phyloP scores from a whole-genome alignment of 495 filamentous ascomycete genomes.

The Cercophora sp. region DNA sequence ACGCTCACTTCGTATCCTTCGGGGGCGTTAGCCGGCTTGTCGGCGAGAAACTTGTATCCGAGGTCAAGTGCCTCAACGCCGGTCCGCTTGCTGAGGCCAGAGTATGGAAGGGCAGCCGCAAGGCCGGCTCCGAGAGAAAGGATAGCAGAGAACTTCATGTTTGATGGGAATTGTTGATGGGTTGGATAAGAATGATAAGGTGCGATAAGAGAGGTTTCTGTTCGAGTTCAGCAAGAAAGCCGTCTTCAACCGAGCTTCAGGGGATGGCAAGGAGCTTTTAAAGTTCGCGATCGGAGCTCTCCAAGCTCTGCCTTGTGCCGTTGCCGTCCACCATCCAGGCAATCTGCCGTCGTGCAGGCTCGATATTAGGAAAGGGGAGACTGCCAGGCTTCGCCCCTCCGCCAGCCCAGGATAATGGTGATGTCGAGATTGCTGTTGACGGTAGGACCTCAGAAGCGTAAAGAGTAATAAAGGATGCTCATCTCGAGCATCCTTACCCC shows the following conservation, averaged over 20 bases:
- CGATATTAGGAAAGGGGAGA: slow-evolving; percentile 16
- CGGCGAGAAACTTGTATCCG: too few species aligned
- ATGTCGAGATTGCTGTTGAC: slow-evolving; percentile 14
- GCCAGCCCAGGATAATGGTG: background rate
- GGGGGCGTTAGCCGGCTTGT: slow-evolving; percentile 17
- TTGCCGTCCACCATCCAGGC: slow-evolving; percentile 1
- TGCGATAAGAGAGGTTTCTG: background rate
- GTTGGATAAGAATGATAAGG: background rate
- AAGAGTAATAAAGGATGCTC: slow-evolving; percentile 18
- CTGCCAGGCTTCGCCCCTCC: background rate
- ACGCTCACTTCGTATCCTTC: slow-evolving; percentile 22
- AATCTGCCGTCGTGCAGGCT: slow-evolving; percentile 9
- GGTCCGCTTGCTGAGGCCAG: slow-evolving; percentile 12
- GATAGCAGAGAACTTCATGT: slow-evolving; percentile 34
- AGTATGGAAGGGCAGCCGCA: slow-evolving; percentile 15
- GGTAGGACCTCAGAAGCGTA: slow-evolving; percentile 15
- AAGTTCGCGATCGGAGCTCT: too few species aligned
- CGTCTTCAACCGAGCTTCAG: background rate
- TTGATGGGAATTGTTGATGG: slow-evolving; percentile 1
- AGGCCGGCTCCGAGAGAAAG: slow-evolving; percentile 29
- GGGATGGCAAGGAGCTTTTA: background rate
- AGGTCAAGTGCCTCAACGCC: slow-evolving; percentile 10
- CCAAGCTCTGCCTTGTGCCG: background rate
- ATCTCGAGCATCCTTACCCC: slow-evolving; percentile 22
- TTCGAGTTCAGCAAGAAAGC: background rate